phyloP scores from a whole-genome alignment of 2,329 filamentous ascomycete species.

The Coniochaeta sp. region DNA sequence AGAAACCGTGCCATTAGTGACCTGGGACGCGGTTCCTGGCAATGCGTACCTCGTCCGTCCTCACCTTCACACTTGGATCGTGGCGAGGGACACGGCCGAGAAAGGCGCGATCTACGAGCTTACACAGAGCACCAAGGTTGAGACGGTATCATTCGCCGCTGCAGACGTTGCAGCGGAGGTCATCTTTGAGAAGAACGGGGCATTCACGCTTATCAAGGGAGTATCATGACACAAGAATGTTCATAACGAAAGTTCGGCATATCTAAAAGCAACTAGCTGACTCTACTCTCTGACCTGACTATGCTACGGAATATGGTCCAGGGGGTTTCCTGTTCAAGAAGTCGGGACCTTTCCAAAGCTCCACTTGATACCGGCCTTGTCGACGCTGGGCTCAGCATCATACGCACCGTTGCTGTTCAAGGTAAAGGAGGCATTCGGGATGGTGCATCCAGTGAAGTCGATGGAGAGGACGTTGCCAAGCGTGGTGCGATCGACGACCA shows the following conservation, averaged over 20 bases:
- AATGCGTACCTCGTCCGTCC: not conserved
- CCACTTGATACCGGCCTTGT: not conserved
- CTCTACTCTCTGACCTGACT: not conserved
- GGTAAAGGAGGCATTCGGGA: not conserved
- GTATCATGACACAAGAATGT: not conserved
- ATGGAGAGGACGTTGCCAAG: conserved; percentile 1
- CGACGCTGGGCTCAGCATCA: not conserved
- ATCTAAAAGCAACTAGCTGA: not conserved
- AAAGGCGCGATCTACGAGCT: not conserved
- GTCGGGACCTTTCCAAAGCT: not conserved
- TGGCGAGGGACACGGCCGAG: not conserved
- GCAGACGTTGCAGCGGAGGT: not conserved
- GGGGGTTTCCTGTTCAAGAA: not conserved
- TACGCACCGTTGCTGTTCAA: not conserved
- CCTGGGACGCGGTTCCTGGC: not conserved
- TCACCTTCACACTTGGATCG: not conserved
- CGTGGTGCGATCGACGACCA: not conserved
- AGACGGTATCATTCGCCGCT: not conserved
- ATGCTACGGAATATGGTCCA: not conserved
- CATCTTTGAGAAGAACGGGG: conserved; percentile 5
- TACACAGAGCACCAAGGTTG: not conserved
- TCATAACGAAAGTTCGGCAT: not conserved
- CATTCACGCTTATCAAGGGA: not conserved
- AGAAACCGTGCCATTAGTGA: not conserved
- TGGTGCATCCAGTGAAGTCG: conserved; percentile 2